Base-by-base conservation (phyloP, 140 eudicot species). In the Stevia rebaudiana region DNA sequence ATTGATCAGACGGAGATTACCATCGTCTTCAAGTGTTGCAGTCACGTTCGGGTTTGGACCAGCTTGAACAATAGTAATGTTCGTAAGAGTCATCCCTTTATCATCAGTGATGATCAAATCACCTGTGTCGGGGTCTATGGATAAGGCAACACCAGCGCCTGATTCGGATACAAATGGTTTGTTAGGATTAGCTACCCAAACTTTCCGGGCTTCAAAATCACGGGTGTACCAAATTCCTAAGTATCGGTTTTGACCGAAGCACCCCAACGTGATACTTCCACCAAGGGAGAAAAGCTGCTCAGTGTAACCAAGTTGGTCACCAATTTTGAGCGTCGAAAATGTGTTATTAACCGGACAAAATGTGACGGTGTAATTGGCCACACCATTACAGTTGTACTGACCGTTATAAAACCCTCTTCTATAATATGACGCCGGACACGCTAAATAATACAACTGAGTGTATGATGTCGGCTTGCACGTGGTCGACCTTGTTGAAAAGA, bases 1-100 rank as follows among this genome's bases (percentile, higher is more conserved):
- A n/a, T n/a, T n/a, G n/a, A n/a, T n/a, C n/a, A n/a, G n/a, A n/a
- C 81, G 74, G 15, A 84, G 67, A 30, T 84, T 84, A 22, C 87
- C 85, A 0, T 67, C 18, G 28, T 78, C 75, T 64, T 56, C 47
- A 13, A 84, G 64, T n/a, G 61, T 71, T 25, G 80, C 84, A 15
- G 39, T 35, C 37, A 66, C 46, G 10, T 73, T 64, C 16, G 73
- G 64, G 42, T 69, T 43, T 12, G 70, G 54, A 56, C 67, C 67
- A 17, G n/a, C 69, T 8, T 68, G 48, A 63, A 72, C 6, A 63
- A 62, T 48, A 17, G 79, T 41, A 33, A 75, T 39, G 36, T 33
- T 63, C 55, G 41, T 62, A 9, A 49, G 18, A 49, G 77, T 62
- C 21, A 12, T 55, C 35, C 57, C 73, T 13, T 31, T n/a, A n/a